Evolutionary conservation across 805 yeast species (phyloP), one percentile per base, ranked within the genome.

Genomic region (Kluyveromyces starmeri): DNA sequence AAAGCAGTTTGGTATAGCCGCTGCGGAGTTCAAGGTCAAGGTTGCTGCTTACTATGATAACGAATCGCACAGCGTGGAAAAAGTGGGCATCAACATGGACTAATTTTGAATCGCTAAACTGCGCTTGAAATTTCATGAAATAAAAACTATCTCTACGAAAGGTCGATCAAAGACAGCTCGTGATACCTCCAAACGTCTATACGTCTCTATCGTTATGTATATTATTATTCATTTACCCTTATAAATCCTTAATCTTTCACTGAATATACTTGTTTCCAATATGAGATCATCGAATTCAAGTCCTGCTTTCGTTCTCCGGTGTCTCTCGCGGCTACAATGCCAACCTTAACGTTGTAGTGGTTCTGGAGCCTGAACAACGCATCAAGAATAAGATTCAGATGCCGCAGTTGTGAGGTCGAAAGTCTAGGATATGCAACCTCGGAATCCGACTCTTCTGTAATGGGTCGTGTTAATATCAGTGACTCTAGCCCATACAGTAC

Each of bases 1-100:
- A 59, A 92, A 92, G 63, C 92, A 84, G 48, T 94, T 92, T 59
- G 99, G 99, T 52, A 75, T 94, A 38, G 96, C 96, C 9, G 85
- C 86, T 37, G 72, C 96, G 28, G 86, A 83, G 55, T 92, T 89
- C 64, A 84, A 78, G 60, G 94, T 92, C 34, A 71, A 75, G 48
- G 64, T 82, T 43, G 62, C 77, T 47, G 96, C 92, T 13, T 83
- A 71, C 59, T 89, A 82, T 55, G 78, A 81, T 55, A 77, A 71
- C 39, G 85, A 83, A 44, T 36, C 58, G 12, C 44, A 61, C 22
- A 44, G 50, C 27, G 49, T 62, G 35, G 51, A 55, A 28, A 42
- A 46, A 28, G 58, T 59, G 14, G 40, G 51, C 35, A 52, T 64
- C 34, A 61, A 62, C 48, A 55, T 61, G 37, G 39, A 39, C 16